Conservation (phyloP, 148 eudicot species). For the Nyssa sinensis region DNA sequence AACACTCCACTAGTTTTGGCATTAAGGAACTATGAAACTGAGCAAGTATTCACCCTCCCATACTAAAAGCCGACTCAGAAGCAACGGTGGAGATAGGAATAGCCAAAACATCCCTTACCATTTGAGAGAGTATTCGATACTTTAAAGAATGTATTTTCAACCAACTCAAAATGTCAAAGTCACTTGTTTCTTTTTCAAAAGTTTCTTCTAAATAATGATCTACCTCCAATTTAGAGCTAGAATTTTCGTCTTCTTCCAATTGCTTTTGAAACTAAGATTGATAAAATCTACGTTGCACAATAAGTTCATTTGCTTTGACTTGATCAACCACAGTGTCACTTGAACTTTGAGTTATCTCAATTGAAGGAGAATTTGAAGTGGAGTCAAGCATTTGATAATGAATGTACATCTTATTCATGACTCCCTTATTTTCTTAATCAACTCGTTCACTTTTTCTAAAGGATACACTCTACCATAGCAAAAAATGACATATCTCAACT, state of each 20-base stretch:
- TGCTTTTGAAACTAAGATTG: background rate
- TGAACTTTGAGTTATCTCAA: background rate
- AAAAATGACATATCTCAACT: background rate
- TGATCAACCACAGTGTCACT: background rate
- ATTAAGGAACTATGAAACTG: background rate
- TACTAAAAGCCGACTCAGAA: too few relatives aligned
- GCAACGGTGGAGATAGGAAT: too few relatives aligned
- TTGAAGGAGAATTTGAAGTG: background rate
- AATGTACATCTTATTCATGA: background rate
- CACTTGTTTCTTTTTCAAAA: too few relatives aligned
- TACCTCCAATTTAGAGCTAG: background rate
- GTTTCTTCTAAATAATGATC: background rate
- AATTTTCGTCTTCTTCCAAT: background rate
- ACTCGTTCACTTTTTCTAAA: background rate
- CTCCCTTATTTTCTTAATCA: background rate
- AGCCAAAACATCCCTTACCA: too few relatives aligned
- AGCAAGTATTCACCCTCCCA: background rate
- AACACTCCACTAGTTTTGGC: constrained; percentile 2
- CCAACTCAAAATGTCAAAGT: constrained; percentile 6
- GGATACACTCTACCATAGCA: background rate
- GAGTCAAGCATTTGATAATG: background rate
- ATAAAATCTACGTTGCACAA: background rate
- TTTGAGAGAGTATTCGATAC: background rate
- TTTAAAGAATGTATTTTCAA: background rate
- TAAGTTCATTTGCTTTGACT: too few relatives aligned